Percentiles rank a stretch among this genome's conserved stretches.
Evolutionary conservation across 768 basidiomycete species (phyloP).

Genomic region (Podaxis carcinomalis): DNA sequence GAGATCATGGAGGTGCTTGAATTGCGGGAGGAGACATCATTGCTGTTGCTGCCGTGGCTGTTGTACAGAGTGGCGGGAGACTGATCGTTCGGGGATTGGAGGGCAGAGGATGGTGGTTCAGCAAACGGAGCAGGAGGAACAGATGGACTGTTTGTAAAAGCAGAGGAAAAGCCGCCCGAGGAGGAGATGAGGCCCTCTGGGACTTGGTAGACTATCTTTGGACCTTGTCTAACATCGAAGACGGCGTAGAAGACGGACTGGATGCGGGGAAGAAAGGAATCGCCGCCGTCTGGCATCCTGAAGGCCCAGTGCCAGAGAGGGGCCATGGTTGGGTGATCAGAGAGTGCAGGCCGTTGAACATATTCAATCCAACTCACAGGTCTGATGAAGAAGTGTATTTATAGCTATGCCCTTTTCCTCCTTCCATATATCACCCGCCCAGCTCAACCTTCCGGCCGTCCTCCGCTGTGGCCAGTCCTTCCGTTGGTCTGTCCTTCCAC

Average conservation of each 20-base stretch:
- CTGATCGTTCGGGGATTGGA: neutral
- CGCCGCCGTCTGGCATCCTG: constrained; percentile 32
- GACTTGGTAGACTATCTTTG: constrained; percentile 89
- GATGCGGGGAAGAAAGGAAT: constrained; percentile 76
- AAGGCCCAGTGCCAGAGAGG: constrained; percentile 9
- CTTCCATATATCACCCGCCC: constrained; percentile 56
- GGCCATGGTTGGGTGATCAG: constrained; percentile 1
- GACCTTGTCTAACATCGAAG: constrained; percentile 83
- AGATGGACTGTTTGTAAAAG: constrained; percentile 22
- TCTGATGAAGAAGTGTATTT: constrained; percentile 6
- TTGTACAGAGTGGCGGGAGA: neutral
- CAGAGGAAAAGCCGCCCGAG: constrained; percentile 25
- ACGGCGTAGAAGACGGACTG: constrained; percentile 92
- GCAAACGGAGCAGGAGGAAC: constrained; percentile 36
- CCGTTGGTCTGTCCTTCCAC: constrained; percentile 64
- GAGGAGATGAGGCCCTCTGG: constrained; percentile 82
- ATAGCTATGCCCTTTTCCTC: constrained; percentile 42
- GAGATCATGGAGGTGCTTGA: constrained; percentile 51
- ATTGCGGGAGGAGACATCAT: constrained; percentile 37
- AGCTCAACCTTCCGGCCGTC: constrained; percentile 75
- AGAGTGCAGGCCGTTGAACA: neutral
- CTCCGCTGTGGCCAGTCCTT: constrained; percentile 85
- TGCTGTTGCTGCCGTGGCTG: constrained; percentile 16
- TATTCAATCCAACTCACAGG: neutral
- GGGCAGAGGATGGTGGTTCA: constrained; percentile 24